Evolutionary conservation across 2,329 filamentous ascomycete genomes (phyloP).

Genomic region (Calonectria henricotiae): DNA sequence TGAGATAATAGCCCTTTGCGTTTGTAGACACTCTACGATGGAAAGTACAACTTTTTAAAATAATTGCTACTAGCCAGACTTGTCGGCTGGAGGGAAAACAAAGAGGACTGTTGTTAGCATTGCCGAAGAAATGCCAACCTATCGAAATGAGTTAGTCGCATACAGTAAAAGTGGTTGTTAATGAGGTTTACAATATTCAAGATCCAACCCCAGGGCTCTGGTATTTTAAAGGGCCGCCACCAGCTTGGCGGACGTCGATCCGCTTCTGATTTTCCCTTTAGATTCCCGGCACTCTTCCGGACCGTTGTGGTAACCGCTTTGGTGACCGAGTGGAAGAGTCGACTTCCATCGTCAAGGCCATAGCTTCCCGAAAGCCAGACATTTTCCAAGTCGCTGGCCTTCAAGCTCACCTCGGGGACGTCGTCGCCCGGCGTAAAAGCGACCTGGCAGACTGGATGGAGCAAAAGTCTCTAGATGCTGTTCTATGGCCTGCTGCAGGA

Average conservation of each 20-base stretch:
- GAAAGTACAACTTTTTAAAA: too few species aligned
- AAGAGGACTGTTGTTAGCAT: too few species aligned
- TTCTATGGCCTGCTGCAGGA: constrained; percentile 24
- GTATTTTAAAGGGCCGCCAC: constrained; percentile 36
- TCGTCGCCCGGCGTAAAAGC: constrained; percentile 66
- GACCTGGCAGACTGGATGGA: constrained; percentile 64
- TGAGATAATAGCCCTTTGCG: too few species aligned
- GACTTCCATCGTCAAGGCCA: neutral
- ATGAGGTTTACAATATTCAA: neutral
- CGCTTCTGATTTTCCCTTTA: constrained; percentile 57
- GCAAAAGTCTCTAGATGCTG: neutral
- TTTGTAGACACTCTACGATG: too few species aligned
- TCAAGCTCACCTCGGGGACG: constrained; percentile 49
- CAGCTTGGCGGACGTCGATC: constrained; percentile 60
- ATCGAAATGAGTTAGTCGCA: too few species aligned
- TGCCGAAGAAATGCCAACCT: too few species aligned
- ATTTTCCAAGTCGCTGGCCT: neutral
- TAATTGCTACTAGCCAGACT: too few species aligned
- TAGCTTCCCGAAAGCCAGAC: too few species aligned
- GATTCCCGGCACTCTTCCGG: constrained; percentile 38
- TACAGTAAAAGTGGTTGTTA: too few species aligned
- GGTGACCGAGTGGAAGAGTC: constrained; percentile 39
- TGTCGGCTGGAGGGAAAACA: too few species aligned
- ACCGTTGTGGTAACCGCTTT: constrained; percentile 47
- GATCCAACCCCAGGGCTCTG: neutral